Evolutionary conservation across 148 eudicot genomes (phyloP).

Genomic region (Chenopodium formosanum): DNA sequence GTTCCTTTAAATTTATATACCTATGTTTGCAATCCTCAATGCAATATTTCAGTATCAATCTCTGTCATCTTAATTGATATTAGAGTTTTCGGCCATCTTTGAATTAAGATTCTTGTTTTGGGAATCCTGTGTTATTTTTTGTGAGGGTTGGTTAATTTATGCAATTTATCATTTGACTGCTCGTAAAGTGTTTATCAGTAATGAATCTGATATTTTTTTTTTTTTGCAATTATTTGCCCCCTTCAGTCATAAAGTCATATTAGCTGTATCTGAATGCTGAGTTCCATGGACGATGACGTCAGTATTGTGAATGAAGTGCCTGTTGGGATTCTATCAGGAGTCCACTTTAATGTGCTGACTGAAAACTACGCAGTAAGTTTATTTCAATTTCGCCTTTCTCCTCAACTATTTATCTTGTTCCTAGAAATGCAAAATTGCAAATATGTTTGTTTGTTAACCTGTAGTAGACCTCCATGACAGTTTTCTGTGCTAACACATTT

Average conservation of each 20-base stretch:
- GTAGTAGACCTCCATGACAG: neutral
- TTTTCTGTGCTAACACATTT: neutral
- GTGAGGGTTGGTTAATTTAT: neutral
- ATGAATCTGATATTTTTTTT: neutral
- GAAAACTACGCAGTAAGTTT: constrained; percentile 76
- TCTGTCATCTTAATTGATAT: neutral
- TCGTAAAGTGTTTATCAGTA: neutral
- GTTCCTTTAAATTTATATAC: neutral
- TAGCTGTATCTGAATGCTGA: constrained; percentile 1
- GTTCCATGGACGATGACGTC: constrained; percentile 52
- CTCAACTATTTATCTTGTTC: constrained; percentile 5
- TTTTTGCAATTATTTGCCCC: neutral
- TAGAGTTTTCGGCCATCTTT: neutral
- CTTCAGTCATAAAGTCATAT: neutral
- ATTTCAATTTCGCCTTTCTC: neutral
- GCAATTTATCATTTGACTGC: neutral
- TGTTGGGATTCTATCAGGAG: constrained; percentile 50
- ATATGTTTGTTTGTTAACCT: neutral
- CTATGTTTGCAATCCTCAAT: neutral
- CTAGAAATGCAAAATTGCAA: constrained; percentile 11
- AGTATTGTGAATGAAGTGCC: constrained; percentile 51
- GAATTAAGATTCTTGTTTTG: neutral
- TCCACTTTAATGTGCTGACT: constrained; percentile 52
- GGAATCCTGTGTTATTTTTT: neutral
- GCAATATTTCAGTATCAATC: neutral